Evolutionary conservation across 129 eudicot genomes (phyloP), one percentile per base, ranked within the genome.

Genomic region (Pulicaria dysenterica): DNA sequence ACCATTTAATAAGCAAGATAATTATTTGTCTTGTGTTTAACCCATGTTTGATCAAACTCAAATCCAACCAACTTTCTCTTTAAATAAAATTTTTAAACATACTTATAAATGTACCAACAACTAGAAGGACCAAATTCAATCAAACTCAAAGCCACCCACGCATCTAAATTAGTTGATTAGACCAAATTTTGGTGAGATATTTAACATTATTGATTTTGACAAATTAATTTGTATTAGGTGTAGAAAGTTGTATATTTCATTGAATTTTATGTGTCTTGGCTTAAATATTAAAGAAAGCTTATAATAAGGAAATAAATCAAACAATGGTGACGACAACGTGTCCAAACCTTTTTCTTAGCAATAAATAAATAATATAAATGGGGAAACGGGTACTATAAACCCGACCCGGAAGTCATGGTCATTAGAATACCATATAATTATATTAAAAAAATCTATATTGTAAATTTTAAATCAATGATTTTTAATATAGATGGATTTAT

Each of bases 171-270:
- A 39, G 72, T 17, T 62, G 70, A 48, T 62, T 62, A 36, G 51
- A 74, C 63, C 10, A 5, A 53, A 50, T 50, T 73, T 74, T 74
- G 72, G 46, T 51, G 64, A 74, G 64, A 54, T 53, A 67, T 69
- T 43, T 76, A 44, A 24, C 68, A 58, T 46, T 14, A 76, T 67
- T 24, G 37, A 11, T 16, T 45, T 58, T 76, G 54, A 76, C 56
- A 74, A 39, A 24, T n/a, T 24, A 37, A 56, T 12, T 24, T 59
- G 46, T 58, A 6, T 77, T 68, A 67, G 74, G 69, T 58, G 62
- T 10, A 24, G 17, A 57, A 76, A 36, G 24, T 8, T 17, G 12
- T 40, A 60, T 47, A 41, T 64, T 42, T 12, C 38, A 64, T 64
- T 42, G 31, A 64, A 1, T 61, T 41, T 49, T 12, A 40, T 65